Conservation (phyloP, 2,329 filamentous ascomycete genomes). For the Diaporthe humulicola region DNA sequence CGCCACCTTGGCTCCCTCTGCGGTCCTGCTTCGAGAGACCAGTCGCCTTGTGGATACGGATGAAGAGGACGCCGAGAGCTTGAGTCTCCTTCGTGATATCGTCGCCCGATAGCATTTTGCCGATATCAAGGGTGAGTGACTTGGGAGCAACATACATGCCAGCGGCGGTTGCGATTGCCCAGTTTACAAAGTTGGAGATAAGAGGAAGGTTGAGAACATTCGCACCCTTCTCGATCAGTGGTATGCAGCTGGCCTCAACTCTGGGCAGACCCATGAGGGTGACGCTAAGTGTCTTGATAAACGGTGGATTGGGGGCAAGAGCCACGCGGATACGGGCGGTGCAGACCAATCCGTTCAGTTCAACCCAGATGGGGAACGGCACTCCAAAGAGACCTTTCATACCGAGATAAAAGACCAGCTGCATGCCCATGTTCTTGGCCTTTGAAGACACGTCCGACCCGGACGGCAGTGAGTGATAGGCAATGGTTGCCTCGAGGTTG, state of each 20-base stretch:
- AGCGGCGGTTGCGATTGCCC: constrained; percentile 87
- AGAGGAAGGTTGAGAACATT: constrained; percentile 93
- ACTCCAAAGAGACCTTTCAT: constrained; percentile 90
- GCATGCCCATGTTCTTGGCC: constrained; percentile 97
- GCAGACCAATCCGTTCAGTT: constrained; percentile 90
- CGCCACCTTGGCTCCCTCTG: constrained; percentile 85
- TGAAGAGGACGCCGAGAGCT: constrained; percentile 90
- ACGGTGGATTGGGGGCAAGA: constrained; percentile 91
- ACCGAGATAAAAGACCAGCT: constrained; percentile 93
- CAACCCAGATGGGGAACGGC: constrained; percentile 89
- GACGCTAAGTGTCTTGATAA: constrained; percentile 91
- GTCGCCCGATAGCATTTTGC: constrained; percentile 91
- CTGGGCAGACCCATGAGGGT: constrained; percentile 95
- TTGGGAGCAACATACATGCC: constrained; percentile 96
- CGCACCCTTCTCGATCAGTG: constrained; percentile 90
- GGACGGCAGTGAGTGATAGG: constrained; percentile 88
- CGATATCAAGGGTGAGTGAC: constrained; percentile 90
- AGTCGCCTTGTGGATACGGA: constrained; percentile 89
- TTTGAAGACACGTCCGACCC: constrained; percentile 80
- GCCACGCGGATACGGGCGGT: constrained; percentile 87
- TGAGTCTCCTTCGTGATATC: constrained; percentile 90
- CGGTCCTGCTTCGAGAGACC: constrained; percentile 92
- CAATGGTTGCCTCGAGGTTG: constrained; percentile 90
- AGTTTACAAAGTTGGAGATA: constrained; percentile 97
- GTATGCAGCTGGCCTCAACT: constrained; percentile 88